Evolutionary conservation across 129 eudicot species (phyloP).

Genomic region (Chrysanthemum lavandulifolium): DNA sequence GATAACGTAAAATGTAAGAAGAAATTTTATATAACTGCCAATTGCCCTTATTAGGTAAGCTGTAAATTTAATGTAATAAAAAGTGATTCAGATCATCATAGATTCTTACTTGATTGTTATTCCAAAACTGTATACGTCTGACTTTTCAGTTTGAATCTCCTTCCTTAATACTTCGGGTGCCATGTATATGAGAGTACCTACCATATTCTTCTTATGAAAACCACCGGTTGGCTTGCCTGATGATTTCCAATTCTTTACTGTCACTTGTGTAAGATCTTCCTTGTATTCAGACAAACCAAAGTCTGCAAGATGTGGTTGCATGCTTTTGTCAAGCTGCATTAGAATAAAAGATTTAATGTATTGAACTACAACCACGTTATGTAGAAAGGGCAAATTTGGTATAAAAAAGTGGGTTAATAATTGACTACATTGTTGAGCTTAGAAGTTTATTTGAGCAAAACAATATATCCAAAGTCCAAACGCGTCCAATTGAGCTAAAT

Average conservation of each 20-base stretch:
- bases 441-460: background rate
- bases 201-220: conserved; percentile 95
- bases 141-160: conserved; percentile 82
- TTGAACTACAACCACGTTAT: conserved; percentile 3
- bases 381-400: background rate
- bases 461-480: background rate
- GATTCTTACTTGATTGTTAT: conserved; percentile 74
- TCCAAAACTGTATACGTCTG: conserved; percentile 94
- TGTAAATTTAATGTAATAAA: background rate
- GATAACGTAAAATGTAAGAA: background rate
- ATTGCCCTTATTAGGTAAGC: background rate
- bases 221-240: conserved; percentile 99
- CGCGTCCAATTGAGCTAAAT: background rate
- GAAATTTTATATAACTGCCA: background rate
- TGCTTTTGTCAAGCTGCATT: conserved; percentile 74
- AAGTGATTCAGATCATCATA: conserved; percentile 2
- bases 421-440: too few species aligned
- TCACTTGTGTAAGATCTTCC: conserved; percentile 67
- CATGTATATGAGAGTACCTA: conserved; percentile 98
- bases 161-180: conserved; percentile 93
- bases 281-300: conserved; percentile 95
- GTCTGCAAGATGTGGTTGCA: conserved; percentile 78
- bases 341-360: conserved; percentile 1
- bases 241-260: conserved; percentile 72
- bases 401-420: background rate